A percentile compares a stretch with the other conserved stretches of the same genome.
Evolutionary conservation across 345 rosid genomes (phyloP).

Genomic region (Gossypium australe): DNA sequence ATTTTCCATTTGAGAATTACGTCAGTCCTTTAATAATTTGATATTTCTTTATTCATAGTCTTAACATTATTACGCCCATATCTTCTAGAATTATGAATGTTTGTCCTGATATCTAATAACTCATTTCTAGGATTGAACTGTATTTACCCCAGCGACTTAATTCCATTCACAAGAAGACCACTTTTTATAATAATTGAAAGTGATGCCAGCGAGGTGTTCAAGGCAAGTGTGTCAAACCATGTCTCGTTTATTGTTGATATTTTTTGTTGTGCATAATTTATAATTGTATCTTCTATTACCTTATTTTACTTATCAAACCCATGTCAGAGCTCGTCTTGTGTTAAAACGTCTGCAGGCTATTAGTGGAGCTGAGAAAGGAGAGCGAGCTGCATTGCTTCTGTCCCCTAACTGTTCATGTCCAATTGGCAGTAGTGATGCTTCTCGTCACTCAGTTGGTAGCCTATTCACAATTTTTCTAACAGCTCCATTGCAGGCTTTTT

Average conservation of each 20-base stretch:
- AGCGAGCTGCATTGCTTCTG: constrained; percentile 82
- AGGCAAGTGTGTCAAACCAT: constrained; percentile 38
- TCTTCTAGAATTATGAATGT: not conserved
- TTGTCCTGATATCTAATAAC: constrained; percentile 16
- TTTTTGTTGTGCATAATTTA: not conserved
- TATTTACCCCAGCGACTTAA: constrained; percentile 76
- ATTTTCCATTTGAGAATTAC: not conserved
- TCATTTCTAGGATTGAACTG: constrained; percentile 61
- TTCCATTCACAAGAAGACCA: constrained; percentile 90
- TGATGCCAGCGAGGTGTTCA: constrained; percentile 60
- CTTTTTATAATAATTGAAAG: constrained; percentile 81
- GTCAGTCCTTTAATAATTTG: not conserved
- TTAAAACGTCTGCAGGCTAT: not conserved
- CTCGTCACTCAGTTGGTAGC: constrained; percentile 70
- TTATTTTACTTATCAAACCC: not conserved
- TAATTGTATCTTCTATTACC: not conserved
- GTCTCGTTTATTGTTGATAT: not conserved
- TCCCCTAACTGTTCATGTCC: constrained; percentile 64
- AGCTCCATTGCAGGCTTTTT: constrained; percentile 81
- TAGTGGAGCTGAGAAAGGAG: constrained; percentile 67
- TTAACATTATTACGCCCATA: not conserved
- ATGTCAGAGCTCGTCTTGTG: not conserved
- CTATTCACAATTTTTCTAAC: constrained; percentile 82
- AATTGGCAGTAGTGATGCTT: constrained; percentile 40
- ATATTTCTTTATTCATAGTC: constrained; percentile 1